Evolutionary conservation across 140 eudicot genomes (phyloP), one percentile per base, ranked within the genome.

Genomic region (Bidens hawaiensis): DNA sequence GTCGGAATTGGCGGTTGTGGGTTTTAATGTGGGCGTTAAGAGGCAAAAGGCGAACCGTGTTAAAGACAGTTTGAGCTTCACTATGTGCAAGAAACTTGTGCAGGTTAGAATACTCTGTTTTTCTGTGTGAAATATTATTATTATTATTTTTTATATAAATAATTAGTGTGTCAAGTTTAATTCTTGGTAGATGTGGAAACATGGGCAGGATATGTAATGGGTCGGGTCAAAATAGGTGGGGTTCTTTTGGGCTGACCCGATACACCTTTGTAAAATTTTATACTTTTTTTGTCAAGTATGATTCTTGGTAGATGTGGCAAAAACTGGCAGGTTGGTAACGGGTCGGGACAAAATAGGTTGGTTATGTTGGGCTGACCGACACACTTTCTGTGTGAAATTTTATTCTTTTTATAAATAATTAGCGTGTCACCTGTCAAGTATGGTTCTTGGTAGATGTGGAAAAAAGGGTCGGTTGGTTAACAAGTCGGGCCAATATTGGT

Each of bases 11-110:
- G 72, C 79, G 36, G 56, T 65, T 61, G 56, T 82, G 8, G 55
- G 65, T 24, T 2, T 60, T 54, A 69, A 49, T 18, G 50, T 67
- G 16, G 81, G 75, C 41, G 79, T 76, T 34, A 78, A 53, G 75
- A 78, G 80, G 80, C 77, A 81, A 42, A 64, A 67, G 56, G 57
- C 57, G 61, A 60, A 68, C 17, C 72, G 63, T 3, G 69, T 60
- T 60, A 87, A 81, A 68, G 94, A 79, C 68, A 81, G 77, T 71
- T 34, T 90, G 83, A 90, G 97, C 85, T 90, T 90, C 80, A 82
- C 65, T 65, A 74, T 87, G 89, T 90, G 97, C 73, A 83, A 82
- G 71, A 83, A 76, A 63, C 94, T 90, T 62, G 97, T 82, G 34
- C 89, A 86, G 97, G 97, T 90, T 46, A 67, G 78, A 43, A 33